phyloP scores from a whole-genome alignment of 176 grass and related monocot genomes.

The Avena insularis region DNA sequence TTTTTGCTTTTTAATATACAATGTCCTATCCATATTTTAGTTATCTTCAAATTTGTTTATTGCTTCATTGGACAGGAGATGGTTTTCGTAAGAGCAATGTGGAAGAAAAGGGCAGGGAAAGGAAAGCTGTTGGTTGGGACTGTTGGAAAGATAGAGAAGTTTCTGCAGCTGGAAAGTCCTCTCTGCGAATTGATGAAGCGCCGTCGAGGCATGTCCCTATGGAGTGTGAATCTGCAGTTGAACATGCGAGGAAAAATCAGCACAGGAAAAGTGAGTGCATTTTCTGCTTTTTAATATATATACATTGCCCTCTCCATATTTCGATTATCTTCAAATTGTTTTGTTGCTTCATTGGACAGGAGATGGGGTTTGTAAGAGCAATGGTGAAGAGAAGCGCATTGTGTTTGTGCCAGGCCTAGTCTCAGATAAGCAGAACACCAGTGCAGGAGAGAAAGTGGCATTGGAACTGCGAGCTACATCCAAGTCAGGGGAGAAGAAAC shows the following conservation, averaged over 20 bases:
- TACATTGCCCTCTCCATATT: background rate
- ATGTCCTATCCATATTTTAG: background rate
- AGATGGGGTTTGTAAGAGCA: constrained; percentile 50
- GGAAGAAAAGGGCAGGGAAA: constrained; percentile 32
- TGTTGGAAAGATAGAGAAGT: constrained; percentile 50
- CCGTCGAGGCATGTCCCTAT: background rate
- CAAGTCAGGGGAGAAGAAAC: constrained; percentile 54
- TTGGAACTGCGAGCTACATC: constrained; percentile 74
- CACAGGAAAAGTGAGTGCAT: constrained; percentile 50
- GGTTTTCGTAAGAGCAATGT: constrained; percentile 41
- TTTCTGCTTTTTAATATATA: background rate
- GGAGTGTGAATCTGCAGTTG: constrained; percentile 35
- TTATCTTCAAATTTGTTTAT: background rate
- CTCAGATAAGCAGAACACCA: constrained; percentile 58
- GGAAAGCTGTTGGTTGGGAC: constrained; percentile 39
- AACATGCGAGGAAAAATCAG: constrained; percentile 47
- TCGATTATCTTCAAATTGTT: background rate
- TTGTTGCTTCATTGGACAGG: constrained; percentile 44
- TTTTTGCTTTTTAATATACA: background rate
- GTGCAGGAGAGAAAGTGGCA: constrained; percentile 61
- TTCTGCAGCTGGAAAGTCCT: constrained; percentile 31
- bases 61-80: constrained; percentile 48
- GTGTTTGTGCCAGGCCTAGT: constrained; percentile 25
- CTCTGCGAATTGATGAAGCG: background rate
- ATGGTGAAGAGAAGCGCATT: constrained; percentile 31